Evolutionary conservation across 2,329 filamentous ascomycete species (phyloP).

Genomic region (Colletotrichum zoysiae): DNA sequence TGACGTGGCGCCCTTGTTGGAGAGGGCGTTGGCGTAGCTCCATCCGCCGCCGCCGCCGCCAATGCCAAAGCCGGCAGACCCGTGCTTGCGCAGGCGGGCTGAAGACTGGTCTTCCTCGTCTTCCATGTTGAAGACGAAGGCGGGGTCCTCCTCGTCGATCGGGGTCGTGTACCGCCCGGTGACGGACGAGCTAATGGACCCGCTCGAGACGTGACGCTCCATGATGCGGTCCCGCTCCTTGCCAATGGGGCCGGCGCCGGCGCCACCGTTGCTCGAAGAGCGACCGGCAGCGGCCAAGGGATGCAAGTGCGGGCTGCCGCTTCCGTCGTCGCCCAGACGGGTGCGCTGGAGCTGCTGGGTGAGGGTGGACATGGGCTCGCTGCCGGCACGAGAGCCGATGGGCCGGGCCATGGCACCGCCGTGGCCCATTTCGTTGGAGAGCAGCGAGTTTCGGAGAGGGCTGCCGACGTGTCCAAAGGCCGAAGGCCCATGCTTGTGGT

Average conservation of each 20-base stretch:
- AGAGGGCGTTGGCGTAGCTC: constrained; percentile 55
- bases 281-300: constrained; percentile 59
- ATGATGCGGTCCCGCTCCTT: constrained; percentile 56
- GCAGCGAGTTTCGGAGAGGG: constrained; percentile 72
- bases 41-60: constrained; percentile 49
- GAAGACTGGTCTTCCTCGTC: constrained; percentile 66
- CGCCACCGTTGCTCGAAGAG: constrained; percentile 54
- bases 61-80: constrained; percentile 58
- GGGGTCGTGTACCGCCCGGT: constrained; percentile 72
- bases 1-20: constrained; percentile 40
- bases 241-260: constrained; percentile 56
- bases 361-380: constrained; percentile 69
- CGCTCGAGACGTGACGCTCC: constrained; percentile 71
- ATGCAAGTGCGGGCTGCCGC: constrained; percentile 63
- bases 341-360: constrained; percentile 74
- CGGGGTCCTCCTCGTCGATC: constrained; percentile 74
- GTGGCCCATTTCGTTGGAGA: constrained; percentile 65
- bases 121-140: constrained; percentile 76
- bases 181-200: constrained; percentile 66
- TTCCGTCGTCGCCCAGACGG: constrained; percentile 62
- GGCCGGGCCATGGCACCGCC: constrained; percentile 54
- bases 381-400: constrained; percentile 58
- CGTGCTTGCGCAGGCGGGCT: constrained; percentile 62
- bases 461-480: constrained; percentile 76
- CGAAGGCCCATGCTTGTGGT: constrained; percentile 58